A percentile compares a stretch with the other conserved stretches of the same genome.
Evolutionary conservation across 2,329 filamentous ascomycete genomes (phyloP).

Genomic region (Phialocephala sp.): DNA sequence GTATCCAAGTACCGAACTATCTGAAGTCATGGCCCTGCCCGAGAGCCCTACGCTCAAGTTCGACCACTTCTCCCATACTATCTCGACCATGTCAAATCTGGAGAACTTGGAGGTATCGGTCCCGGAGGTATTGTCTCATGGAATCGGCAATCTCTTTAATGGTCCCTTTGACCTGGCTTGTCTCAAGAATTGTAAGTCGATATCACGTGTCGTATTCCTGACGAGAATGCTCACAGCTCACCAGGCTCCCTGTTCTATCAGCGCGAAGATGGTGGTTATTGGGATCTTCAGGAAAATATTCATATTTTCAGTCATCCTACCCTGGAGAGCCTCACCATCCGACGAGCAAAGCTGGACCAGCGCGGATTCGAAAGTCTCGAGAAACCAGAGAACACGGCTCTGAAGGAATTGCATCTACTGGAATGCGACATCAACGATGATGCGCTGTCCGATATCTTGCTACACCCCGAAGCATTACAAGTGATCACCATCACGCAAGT

Average conservation of each 20-base stretch:
- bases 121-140: constrained; percentile 50
- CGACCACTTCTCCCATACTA: constrained; percentile 53
- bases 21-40: constrained; percentile 48
- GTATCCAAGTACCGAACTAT: constrained; percentile 52
- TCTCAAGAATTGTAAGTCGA: constrained; percentile 49
- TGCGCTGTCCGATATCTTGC: constrained; percentile 48
- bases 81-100: constrained; percentile 57
- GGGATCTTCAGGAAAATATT: constrained; percentile 58
- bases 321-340: constrained; percentile 52
- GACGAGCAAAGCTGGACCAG: constrained; percentile 52
- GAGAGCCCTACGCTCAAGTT: constrained; percentile 46
- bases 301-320: constrained; percentile 58
- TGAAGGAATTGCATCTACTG: constrained; percentile 52
- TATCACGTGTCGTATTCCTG: not conserved
- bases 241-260: constrained; percentile 50
- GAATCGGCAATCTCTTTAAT: constrained; percentile 56
- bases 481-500: constrained; percentile 56
- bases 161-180: constrained; percentile 57
- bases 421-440: constrained; percentile 58
- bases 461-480: constrained; percentile 51
- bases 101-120: constrained; percentile 54
- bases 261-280: constrained; percentile 50
- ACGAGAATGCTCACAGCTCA: constrained; percentile 1
- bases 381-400: constrained; percentile 52
- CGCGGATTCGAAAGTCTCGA: constrained; percentile 55